Conservation (phyloP, 2,329 filamentous ascomycete species). For the Trichophyton mentagrophytes region DNA sequence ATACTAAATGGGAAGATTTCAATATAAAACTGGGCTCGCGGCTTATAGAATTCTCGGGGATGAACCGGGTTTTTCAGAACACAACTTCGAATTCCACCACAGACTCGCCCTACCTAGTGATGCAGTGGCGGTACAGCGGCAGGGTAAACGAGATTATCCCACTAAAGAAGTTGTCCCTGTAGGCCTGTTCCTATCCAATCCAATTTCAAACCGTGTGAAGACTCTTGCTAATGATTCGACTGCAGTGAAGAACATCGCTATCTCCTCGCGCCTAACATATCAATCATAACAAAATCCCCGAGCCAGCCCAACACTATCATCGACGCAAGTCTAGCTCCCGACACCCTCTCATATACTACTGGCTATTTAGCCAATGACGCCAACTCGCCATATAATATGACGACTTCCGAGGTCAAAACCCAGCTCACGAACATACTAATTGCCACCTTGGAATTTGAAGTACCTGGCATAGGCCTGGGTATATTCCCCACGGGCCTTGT, state of each 20-base stretch:
- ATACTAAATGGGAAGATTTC: constrained; percentile 24
- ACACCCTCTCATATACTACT: constrained; percentile 26
- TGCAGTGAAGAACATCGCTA: constrained; percentile 19
- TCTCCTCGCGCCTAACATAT: constrained; percentile 25
- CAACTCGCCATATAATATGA: constrained; percentile 17
- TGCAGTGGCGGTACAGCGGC: constrained; percentile 24
- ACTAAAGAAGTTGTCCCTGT: constrained; percentile 20
- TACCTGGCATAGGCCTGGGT: constrained; percentile 23
- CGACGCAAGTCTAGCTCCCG: constrained; percentile 21
- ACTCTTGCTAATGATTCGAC: neutral
- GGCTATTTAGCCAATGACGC: constrained; percentile 20
- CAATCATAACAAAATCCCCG: constrained; percentile 17
- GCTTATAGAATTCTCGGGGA: constrained; percentile 16
- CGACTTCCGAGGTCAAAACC: constrained; percentile 15
- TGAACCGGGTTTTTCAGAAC: constrained; percentile 9
- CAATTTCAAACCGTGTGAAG: neutral
- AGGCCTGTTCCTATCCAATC: constrained; percentile 8
- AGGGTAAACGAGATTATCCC: constrained; percentile 19
- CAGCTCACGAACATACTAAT: constrained; percentile 16
- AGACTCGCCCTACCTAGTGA: constrained; percentile 14
- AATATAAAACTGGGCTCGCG: constrained; percentile 19
- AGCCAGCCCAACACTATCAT: constrained; percentile 11
- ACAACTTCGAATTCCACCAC: neutral
- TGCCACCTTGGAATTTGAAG: constrained; percentile 18
- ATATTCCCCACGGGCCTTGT: constrained; percentile 24